Base-by-base conservation (phyloP, 768 basidiomycete genomes). In the Lentinula aciculospora region DNA sequence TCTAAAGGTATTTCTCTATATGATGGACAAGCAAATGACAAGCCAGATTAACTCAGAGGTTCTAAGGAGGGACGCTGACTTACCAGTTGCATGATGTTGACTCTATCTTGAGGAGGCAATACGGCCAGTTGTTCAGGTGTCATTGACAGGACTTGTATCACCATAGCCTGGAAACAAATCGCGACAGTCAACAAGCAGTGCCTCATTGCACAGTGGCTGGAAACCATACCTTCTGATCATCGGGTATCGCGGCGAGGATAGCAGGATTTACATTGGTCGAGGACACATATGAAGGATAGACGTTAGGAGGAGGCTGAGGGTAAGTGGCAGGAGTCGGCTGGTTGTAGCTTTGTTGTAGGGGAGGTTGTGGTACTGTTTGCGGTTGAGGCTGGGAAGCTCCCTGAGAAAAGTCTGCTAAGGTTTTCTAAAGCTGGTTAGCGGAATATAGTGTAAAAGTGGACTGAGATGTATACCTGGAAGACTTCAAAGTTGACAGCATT, bases 81-180 rank as follows among this genome's bases (percentile, higher is more conserved):
- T 37, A 94, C 93, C 66, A 97, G 75, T 72, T 94, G 90, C 63
- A 93, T 81, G 62, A 94, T 86, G 32, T 83, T 89, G 10, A 83
- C 79, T 27, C 89, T 78, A 64, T 95, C 92, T 4, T 77, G 71
- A 1, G 86, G 84, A 9, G 91, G 87, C 34, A 96, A 71, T 61
- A 76, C 75, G 50, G 84, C 82, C 58, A 97, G 86, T 68, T 97
- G 91, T 37, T 92, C 92, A 2, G 86, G 83, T 1, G 90, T 88
- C 85, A 98, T 89, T 34, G 81, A 74, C 56, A 94, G 65, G 2
- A 95, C 86, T 54, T 86, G 86, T 73, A 89, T 78, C 36, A 95
- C 84, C 71, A 92, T 82, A 37, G 81, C 81, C 87, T 86, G 59
- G 58, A 32, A 50, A 27, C 27, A 31, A n/a, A 37, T 31, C 28